Conservation (phyloP, 129 eudicot species). For the Tanacetum coccineum region DNA sequence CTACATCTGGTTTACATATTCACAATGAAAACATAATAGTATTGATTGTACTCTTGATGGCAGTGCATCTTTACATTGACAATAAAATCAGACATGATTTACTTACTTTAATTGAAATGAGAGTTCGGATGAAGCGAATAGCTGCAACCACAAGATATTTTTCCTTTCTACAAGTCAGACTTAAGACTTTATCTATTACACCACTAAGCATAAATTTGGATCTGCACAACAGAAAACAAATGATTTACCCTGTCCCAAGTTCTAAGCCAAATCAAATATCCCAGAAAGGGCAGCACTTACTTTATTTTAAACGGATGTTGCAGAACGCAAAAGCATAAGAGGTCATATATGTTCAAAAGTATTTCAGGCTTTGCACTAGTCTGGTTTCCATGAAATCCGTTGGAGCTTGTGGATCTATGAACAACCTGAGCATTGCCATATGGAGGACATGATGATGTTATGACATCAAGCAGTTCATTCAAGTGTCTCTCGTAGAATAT, state of each 20-base stretch:
- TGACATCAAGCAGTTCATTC: conserved; percentile 72
- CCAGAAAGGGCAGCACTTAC: conserved; percentile 34
- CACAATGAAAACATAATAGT: neutral
- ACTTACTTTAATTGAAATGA: conserved; percentile 76
- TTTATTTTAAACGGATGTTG: conserved; percentile 82
- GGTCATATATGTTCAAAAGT: conserved; percentile 70
- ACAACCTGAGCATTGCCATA: conserved; percentile 25
- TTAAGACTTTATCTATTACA: conserved; percentile 63
- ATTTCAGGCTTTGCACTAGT: conserved; percentile 72
- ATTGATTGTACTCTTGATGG: neutral
- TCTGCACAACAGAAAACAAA: conserved; percentile 42
- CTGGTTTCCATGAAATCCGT: conserved; percentile 30
- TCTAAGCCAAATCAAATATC: neutral
- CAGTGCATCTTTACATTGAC: neutral
- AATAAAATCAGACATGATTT: neutral
- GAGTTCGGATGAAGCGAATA: conserved; percentile 70
- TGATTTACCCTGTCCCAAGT: neutral
- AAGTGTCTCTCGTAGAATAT: conserved; percentile 84
- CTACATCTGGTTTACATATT: neutral
- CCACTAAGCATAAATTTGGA: conserved; percentile 71
- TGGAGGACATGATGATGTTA: conserved; percentile 63
- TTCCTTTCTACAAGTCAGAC: conserved; percentile 79
- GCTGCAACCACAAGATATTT: conserved; percentile 89
- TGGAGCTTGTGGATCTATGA: conserved; percentile 31
- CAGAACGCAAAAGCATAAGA: conserved; percentile 82